phyloP scores from a whole-genome alignment of 495 filamentous ascomycete genomes.

The Saxispiralis lemnorum region DNA sequence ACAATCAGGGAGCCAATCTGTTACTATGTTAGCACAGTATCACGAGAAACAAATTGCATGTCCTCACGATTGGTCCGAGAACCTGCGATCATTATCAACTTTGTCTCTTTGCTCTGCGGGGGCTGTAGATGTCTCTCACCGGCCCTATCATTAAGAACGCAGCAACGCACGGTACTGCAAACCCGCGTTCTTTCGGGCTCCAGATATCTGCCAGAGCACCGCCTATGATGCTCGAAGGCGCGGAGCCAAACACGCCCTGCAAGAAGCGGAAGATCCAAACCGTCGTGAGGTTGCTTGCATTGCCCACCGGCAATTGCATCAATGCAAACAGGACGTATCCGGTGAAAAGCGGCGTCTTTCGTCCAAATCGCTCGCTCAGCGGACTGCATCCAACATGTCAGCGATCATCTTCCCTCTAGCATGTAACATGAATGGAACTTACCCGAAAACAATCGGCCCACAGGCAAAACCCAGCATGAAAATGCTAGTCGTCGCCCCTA shows the following conservation, averaged over 20 bases:
- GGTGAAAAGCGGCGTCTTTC: conserved; percentile 37
- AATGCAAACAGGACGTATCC: conserved; percentile 39
- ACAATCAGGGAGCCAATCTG: conserved; percentile 5
- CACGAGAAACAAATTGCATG: neutral
- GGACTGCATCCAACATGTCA: conserved; percentile 24
- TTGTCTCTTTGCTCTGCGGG: conserved; percentile 16
- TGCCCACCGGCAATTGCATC: conserved; percentile 44
- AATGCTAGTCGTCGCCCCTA: conserved; percentile 33
- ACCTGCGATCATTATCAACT: no score
- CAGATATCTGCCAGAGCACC: conserved; percentile 49
- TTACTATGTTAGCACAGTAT: neutral
- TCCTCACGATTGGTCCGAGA: no score
- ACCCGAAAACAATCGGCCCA: conserved; percentile 7
- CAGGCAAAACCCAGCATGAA: conserved; percentile 25
- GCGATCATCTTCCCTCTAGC: neutral
- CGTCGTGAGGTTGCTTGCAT: conserved; percentile 40
- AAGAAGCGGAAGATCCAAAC: conserved; percentile 48
- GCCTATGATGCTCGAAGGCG: conserved; percentile 42
- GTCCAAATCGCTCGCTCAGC: conserved; percentile 34
- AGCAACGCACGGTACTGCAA: conserved; percentile 35
- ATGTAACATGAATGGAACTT: neutral
- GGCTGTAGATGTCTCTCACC: conserved; percentile 28
- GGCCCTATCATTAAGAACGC: conserved; percentile 35
- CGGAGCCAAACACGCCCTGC: conserved; percentile 39
- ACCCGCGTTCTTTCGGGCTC: conserved; percentile 37